Conservation (phyloP, 192 early-diverging fungal genomes). For the Coemansia asiatica region DNA sequence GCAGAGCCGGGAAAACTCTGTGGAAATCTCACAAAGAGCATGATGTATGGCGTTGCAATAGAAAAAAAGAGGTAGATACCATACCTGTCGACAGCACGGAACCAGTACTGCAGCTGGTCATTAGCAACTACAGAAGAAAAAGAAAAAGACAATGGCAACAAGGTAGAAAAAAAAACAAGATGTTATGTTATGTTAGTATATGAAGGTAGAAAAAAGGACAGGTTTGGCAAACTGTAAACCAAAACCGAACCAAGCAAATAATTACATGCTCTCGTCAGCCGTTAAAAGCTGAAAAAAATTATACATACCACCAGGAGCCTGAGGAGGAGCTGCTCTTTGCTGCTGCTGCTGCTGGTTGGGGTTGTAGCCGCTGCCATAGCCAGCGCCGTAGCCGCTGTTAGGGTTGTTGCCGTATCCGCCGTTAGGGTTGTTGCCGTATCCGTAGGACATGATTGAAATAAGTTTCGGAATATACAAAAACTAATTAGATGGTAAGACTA, state of each 20-base stretch:
- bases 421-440: slow-evolving; percentile 15
- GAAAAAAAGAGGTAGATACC: not conserved
- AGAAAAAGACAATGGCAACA: no score
- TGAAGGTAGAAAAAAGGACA: slow-evolving; percentile 3
- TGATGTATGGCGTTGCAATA: not conserved
- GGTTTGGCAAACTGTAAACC: no score
- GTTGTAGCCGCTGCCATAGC: slow-evolving; percentile 3
- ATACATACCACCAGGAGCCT: slow-evolving; percentile 11
- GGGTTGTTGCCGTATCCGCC: slow-evolving; percentile 7
- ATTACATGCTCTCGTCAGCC: no score
- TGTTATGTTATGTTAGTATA: not conserved
- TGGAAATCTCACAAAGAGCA: slow-evolving; percentile 11
- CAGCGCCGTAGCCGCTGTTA: slow-evolving; percentile 6
- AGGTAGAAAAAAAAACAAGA: not conserved
- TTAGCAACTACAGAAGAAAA: slow-evolving; percentile 11
- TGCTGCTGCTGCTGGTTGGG: not conserved
- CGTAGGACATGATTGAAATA: slow-evolving; percentile 33
- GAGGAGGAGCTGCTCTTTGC: not conserved
- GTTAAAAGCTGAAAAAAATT: no score
- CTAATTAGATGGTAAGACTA: no score
- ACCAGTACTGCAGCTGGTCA: slow-evolving; percentile 51
- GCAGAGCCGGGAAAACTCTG: not conserved
- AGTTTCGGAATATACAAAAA: slow-evolving; percentile 8
- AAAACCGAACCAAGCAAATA: no score
- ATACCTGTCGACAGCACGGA: slow-evolving; percentile 53